Evolutionary conservation across 1,139 yeast species (phyloP), one percentile per base, ranked within the genome.

Genomic region (Wickerhamomyces sp.): DNA sequence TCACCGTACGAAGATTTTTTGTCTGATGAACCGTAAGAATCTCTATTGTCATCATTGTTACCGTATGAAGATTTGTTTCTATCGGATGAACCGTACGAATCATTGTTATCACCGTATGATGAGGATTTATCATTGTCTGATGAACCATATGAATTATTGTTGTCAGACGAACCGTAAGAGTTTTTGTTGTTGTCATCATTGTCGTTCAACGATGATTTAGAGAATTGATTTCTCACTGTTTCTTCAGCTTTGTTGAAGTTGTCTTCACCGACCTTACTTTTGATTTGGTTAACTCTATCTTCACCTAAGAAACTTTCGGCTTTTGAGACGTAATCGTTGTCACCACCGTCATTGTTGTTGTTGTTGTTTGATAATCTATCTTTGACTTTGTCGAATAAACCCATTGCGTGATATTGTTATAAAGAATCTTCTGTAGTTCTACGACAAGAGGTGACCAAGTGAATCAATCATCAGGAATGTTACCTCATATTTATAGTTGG

Each of bases 331-430:
- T 48, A 50, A 42, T 60, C 62, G 31, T 43, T 44, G 45, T 49
- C 41, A 34, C 41, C 41, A 34, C 41, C 32, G 40, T 49, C 32
- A 18, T 46, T 45, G 39, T 40, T 39, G 39, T 41, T 39, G 39
- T 41, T 36, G 36, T 42, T 39, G 40, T 46, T 36, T 33, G 45
- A 48, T 41, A 49, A 45, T 32, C 45, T 47, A 23, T 50, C 52
- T 42, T 53, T 61, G 27, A 62, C 61, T 44, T 53, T 60, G 48
- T 63, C 66, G 43, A 64, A 58, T 36, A 65, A 55, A 39, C 68
- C 67, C 69, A 65, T 65, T 50, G 35, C 57, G 39, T 30, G 5
- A 3, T 18, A 18, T 18, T 18, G 23, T 18, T 18, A 5, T 18
- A 18, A 18, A 5, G 23, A 18, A 18, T 18, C 23, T 4, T 5